Evolutionary conservation across 106 monocot species (phyloP), one percentile per base, ranked within the genome.

Genomic region (Triglochin maritima): DNA sequence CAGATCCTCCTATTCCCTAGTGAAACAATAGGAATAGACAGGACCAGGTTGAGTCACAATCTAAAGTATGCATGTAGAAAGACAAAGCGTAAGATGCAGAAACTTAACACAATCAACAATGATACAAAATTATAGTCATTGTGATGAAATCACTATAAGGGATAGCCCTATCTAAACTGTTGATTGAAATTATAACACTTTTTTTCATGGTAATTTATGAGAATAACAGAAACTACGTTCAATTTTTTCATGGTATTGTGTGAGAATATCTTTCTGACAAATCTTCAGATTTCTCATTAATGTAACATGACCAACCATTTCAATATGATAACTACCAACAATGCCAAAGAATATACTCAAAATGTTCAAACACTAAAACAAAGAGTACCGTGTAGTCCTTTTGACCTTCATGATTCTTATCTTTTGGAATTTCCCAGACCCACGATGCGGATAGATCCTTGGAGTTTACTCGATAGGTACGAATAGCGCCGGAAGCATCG

Each of bases 401-500:
- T 72, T 45, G 66, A 56, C 45, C 64, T 64, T 58, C 68, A 64
- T 51, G 57, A 47, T 68, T 67, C 46, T 59, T 47, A 69, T 73
- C 45, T 14, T 42, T 8, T 72, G 68, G 50, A 45, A 62, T 62
- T 51, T 71, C 53, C 71, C 76, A 76, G 17, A 62, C 48, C 76
- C 81, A 81, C 4, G 76, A 77, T 41, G 48, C 9, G 57, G 74
- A 72, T 42, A 74, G 71, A 42, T 78, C 82, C 10, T n/a, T 70
- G 49, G 60, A 46, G 9, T 65, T 64, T 16, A 82, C 55, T 17
- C 49, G 70, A 52, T 63, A 69, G 43, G 50, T 17, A 61, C 51
- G 72, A 49, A 77, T 9, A 50, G 6, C 49, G 45, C 81, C 77
- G 50, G 64, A 70, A 48, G 74, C 58, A 78, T 78, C 77, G n/a